phyloP scores from a whole-genome alignment of 495 filamentous ascomycete species.

The Clavariopsis aquatica region DNA sequence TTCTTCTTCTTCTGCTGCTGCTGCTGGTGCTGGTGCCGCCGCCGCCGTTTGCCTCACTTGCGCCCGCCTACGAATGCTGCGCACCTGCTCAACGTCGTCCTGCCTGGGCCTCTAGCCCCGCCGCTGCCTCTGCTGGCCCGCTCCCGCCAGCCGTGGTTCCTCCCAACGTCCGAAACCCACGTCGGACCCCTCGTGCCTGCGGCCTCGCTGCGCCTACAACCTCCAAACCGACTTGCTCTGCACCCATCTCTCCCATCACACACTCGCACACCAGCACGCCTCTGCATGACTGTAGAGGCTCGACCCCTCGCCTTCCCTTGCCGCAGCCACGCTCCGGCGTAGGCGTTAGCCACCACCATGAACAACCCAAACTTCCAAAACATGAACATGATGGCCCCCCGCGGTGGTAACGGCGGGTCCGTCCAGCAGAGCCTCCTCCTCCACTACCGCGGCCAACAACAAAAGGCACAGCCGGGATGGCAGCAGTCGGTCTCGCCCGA shows the following conservation, averaged over 20 bases:
- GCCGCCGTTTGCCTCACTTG: background rate
- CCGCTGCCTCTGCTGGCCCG: background rate
- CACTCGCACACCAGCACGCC: background rate
- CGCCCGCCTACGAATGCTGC: background rate
- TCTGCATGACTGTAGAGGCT: conserved; percentile 12
- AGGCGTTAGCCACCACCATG: conserved; percentile 23
- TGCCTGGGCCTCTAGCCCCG: background rate
- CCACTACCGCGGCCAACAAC: conserved; percentile 10
- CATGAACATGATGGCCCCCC: conserved; percentile 10
- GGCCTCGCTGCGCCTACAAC: background rate
- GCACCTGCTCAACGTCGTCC: background rate
- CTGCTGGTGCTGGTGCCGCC: no score
- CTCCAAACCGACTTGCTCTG: background rate
- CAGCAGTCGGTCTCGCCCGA: conserved; percentile 20
- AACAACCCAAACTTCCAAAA: conserved; percentile 24
- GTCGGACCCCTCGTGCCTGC: background rate
- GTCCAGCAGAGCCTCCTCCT: conserved; percentile 10
- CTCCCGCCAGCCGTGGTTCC: background rate
- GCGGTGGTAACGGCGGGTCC: background rate
- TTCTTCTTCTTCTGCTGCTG: no score
- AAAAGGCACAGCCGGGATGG: conserved; percentile 20
- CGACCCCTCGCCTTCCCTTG: background rate
- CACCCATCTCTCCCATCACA: background rate
- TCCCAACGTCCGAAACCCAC: background rate
- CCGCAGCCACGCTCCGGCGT: conserved; percentile 25